A percentile compares a stretch with the other conserved stretches of the same genome.
Conservation (phyloP, 1,284 basidiomycete species). For the Cryptococcus sp. region DNA sequence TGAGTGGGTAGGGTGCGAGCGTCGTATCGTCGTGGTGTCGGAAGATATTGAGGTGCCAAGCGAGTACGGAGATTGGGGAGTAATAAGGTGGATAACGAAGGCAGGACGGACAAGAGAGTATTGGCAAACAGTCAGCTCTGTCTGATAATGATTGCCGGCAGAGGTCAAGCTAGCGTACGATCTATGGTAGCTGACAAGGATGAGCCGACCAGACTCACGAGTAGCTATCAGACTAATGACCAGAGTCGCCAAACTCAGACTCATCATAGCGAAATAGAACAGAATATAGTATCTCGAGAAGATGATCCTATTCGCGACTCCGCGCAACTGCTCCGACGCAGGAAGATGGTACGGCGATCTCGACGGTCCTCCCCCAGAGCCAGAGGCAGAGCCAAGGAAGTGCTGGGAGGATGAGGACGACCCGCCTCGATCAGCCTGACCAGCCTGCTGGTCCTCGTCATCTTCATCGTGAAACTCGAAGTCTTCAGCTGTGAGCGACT, state of each 20-base stretch:
- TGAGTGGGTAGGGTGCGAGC: neutral
- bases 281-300: conserved; percentile 55
- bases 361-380: conserved; percentile 12
- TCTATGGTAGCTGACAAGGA: too few species aligned
- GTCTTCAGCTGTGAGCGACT: conserved; percentile 16
- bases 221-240: conserved; percentile 70
- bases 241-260: conserved; percentile 83
- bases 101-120: too few species aligned
- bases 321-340: conserved; percentile 47
- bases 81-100: too few species aligned
- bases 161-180: too few species aligned
- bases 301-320: conserved; percentile 53
- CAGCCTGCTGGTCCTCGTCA: conserved; percentile 1
- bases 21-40: too few species aligned
- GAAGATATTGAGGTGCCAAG: too few species aligned
- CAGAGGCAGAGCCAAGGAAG: neutral
- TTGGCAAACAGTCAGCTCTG: neutral
- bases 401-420: conserved; percentile 4
- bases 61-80: too few species aligned
- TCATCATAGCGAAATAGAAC: conserved; percentile 87
- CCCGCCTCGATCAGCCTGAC: conserved; percentile 9
- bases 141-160: too few species aligned
- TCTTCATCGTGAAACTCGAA: conserved; percentile 29
- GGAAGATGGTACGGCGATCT: conserved; percentile 49
- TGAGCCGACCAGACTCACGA: conserved; percentile 26